A percentile compares a stretch with the other conserved stretches of the same genome.
phyloP scores from a whole-genome alignment of 2,329 filamentous ascomycete genomes.

The Pseudocercospora vitis region DNA sequence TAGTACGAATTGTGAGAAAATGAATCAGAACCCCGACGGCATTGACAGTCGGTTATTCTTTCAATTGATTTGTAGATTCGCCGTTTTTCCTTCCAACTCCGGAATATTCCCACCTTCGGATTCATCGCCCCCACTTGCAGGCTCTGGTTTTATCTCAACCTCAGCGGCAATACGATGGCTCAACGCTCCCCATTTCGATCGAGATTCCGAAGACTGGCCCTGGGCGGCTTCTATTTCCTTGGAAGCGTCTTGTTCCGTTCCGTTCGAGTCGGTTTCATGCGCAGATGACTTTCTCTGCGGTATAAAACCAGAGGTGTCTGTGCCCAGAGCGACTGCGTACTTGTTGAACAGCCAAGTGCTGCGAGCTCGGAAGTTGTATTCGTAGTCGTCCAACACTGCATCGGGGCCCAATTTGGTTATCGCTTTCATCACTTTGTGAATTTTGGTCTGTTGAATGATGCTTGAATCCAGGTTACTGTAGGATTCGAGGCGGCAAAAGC shows the following conservation, averaged over 20 bases:
- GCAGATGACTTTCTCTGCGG: neutral
- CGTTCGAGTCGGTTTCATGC: no score
- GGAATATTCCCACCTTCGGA: neutral
- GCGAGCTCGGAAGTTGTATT: neutral
- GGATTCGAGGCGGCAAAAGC: neutral
- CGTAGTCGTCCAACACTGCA: no score
- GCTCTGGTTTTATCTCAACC: no score
- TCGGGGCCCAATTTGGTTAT: neutral
- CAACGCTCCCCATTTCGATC: neutral
- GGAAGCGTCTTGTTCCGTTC: neutral
- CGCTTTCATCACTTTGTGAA: neutral
- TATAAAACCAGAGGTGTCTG: neutral
- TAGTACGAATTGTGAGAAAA: no score
- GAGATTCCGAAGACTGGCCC: neutral
- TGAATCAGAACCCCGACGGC: no score
- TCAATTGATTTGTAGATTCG: no score
- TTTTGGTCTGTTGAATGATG: neutral
- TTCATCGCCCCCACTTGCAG: neutral
- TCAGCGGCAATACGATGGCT: neutral
- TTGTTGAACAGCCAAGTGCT: neutral
- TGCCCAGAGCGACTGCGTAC: neutral
- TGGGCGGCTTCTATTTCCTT: neutral
- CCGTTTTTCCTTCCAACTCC: neutral
- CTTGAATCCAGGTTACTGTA: neutral
- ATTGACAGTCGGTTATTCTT: no score